Evolutionary conservation across 176 grass and related monocot genomes (phyloP).

Genomic region (Coix lacrymajobi): DNA sequence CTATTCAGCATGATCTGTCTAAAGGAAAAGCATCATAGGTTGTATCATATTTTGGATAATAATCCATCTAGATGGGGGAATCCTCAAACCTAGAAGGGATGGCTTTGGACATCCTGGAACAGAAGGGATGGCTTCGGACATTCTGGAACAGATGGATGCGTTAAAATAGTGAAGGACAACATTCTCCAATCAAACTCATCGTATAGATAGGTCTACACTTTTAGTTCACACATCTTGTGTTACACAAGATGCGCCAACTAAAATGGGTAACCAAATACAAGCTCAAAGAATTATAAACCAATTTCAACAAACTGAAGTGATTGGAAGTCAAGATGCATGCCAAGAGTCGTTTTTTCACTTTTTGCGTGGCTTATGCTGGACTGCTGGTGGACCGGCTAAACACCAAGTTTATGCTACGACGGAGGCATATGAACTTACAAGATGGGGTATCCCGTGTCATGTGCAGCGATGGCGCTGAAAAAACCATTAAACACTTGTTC

Average conservation of each 20-base stretch:
- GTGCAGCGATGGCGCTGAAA: too few relatives aligned
- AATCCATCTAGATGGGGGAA: neutral
- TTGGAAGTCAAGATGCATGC: too few relatives aligned
- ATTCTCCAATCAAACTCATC: neutral
- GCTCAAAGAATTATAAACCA: neutral
- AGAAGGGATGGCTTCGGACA: too few relatives aligned
- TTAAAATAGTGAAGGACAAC: neutral
- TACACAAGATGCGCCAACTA: neutral
- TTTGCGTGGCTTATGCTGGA: too few relatives aligned
- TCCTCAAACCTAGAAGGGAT: neutral
- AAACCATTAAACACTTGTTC: too few relatives aligned
- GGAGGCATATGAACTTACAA: too few relatives aligned
- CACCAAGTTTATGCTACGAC: too few relatives aligned
- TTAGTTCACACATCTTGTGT: neutral
- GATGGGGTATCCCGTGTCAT: too few relatives aligned
- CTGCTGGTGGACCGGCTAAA: too few relatives aligned
- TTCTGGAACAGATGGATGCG: neutral
- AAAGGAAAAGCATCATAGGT: constrained; percentile 3
- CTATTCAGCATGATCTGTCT: neutral
- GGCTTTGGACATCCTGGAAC: neutral
- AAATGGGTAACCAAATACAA: neutral
- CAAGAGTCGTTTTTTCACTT: too few relatives aligned
- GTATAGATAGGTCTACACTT: neutral
- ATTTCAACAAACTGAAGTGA: constrained; percentile 4
- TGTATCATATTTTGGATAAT: neutral